A percentile compares a stretch with the other conserved stretches of the same genome.
Conservation (phyloP, 2,329 filamentous ascomycete genomes). For the Cercospora canescens region DNA sequence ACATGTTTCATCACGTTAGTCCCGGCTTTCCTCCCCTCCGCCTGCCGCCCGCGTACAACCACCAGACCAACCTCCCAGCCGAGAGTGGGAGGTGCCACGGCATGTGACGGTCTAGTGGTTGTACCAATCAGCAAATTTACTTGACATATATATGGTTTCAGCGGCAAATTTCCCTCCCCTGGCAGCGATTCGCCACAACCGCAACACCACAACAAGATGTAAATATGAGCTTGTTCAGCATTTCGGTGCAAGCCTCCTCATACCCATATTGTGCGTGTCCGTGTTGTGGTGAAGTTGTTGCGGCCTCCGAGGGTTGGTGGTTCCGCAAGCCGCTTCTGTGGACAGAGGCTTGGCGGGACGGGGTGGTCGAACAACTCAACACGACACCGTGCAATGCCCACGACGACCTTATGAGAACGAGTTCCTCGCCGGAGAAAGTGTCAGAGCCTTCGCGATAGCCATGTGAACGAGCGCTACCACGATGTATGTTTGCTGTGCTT, state of each 20-base stretch:
- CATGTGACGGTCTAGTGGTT: background rate
- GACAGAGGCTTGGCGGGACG: background rate
- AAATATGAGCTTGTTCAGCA: conserved; percentile 6
- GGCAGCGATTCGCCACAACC: conserved; percentile 10
- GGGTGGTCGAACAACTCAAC: background rate
- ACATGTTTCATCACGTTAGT: background rate
- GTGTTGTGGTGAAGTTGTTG: conserved; percentile 2
- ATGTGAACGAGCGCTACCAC: background rate
- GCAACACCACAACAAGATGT: conserved; percentile 6
- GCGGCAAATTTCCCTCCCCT: conserved; percentile 1
- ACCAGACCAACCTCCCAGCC: background rate
- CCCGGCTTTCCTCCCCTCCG: background rate
- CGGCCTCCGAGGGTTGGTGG: background rate
- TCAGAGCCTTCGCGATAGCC: background rate
- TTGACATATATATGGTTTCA: background rate
- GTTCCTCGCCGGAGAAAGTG: background rate
- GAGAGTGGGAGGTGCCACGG: background rate
- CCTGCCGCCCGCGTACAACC: background rate
- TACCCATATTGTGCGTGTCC: conserved; percentile 9
- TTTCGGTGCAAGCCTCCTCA: conserved; percentile 2
- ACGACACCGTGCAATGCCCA: background rate
- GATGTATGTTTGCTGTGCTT: conserved; percentile 9
- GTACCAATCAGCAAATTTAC: background rate
- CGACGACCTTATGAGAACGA: background rate
- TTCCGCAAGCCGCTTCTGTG: background rate